These are phyloP conservation scores for Penicillium italicum DNA, from an alignment of 2,329 filamentous ascomycete species.

Conservation along the genomic window DNA sequence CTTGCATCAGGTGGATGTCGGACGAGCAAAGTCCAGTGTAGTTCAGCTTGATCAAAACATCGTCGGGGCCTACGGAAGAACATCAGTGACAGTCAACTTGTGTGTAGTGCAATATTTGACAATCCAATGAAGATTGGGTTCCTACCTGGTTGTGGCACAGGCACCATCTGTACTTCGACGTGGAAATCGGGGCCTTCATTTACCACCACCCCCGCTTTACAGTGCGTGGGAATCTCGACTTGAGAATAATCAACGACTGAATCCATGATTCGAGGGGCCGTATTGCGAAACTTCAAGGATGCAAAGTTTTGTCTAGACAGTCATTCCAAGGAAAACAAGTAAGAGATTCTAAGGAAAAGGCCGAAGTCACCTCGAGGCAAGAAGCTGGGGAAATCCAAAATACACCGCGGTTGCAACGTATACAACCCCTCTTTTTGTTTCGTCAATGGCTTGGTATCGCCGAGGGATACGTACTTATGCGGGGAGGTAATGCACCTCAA, in stretches of 20 bases:
- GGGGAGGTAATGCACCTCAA: neutral
- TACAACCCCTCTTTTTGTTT: conserved; percentile 10
- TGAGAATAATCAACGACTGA: conserved; percentile 3
- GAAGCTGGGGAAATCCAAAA: conserved; percentile 3
- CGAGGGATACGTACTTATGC: neutral
- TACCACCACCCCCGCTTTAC: conserved; percentile 51
- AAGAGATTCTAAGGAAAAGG: neutral
- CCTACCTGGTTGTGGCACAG: conserved; percentile 49
- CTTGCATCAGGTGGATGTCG: conserved; percentile 57
- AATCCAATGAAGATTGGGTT: neutral
- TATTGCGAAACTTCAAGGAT: neutral
- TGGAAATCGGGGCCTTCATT: conserved; percentile 51
- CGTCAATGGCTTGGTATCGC: neutral
- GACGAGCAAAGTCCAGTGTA: conserved; percentile 57
- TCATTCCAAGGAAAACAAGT: neutral
- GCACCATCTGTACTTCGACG: conserved; percentile 48
- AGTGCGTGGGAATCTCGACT: conserved; percentile 44
- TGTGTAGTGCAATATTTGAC: neutral
- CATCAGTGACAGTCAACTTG: neutral
- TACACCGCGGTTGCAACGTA: neutral
- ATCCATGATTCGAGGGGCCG: conserved; percentile 4
- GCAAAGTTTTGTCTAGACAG: too few species aligned
- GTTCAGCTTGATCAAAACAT: conserved; percentile 57
- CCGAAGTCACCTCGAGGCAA: conserved; percentile 2
- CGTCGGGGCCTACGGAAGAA: conserved; percentile 45